Conservation (phyloP, 208 protist species). For the Trypanosoma brucei region DNA sequence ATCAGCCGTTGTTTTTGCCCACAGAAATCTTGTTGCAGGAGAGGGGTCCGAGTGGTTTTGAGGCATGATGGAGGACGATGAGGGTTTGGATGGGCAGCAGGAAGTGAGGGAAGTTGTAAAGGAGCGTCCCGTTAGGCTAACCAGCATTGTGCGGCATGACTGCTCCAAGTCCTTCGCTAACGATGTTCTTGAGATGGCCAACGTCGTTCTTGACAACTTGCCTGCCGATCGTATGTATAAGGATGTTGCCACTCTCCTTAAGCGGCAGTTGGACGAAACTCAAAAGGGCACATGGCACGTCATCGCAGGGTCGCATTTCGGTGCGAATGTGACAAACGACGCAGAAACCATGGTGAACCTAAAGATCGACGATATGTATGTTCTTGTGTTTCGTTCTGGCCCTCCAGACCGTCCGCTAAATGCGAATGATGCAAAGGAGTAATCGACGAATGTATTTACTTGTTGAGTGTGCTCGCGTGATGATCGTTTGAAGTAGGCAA, state of each 20-base stretch:
- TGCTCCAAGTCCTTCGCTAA: conserved; percentile 45
- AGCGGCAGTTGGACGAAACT: conserved; percentile 57
- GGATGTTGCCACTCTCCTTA: conserved; percentile 61
- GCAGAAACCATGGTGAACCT: conserved; percentile 79
- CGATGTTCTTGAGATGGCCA: conserved; percentile 63
- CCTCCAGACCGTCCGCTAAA: conserved; percentile 59
- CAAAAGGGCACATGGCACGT: conserved; percentile 80
- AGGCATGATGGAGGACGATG: conserved; percentile 45
- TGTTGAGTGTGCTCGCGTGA: not conserved
- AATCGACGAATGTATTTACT: not conserved
- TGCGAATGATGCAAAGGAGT: conserved; percentile 6
- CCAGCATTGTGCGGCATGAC: conserved; percentile 55
- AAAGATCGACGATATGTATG: conserved; percentile 68
- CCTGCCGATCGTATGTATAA: conserved; percentile 54
- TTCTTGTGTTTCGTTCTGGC: conserved; percentile 72
- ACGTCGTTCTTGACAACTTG: conserved; percentile 48
- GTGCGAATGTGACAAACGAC: conserved; percentile 84
- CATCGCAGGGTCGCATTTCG: conserved; percentile 82
- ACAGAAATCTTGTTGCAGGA: no score
- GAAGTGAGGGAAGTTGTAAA: conserved; percentile 21
- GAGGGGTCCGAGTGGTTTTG: not conserved
- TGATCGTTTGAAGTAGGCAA: not conserved
- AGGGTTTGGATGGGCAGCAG: conserved; percentile 41
- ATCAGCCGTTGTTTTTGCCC: no score
- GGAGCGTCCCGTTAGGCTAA: conserved; percentile 32